phyloP scores from a whole-genome alignment of 257 asterid species.

The Nicotiana attenuata region DNA sequence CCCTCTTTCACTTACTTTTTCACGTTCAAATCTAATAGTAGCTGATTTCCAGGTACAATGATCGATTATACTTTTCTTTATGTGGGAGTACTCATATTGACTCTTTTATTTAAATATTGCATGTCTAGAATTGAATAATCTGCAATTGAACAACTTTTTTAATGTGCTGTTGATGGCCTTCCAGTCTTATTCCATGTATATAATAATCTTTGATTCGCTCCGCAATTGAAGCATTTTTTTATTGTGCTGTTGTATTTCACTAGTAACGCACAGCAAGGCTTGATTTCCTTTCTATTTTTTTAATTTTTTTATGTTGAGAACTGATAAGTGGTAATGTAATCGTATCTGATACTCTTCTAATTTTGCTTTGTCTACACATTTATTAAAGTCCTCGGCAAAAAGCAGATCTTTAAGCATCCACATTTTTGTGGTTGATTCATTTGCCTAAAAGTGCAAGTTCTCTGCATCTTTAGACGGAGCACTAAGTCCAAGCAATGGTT shows the following conservation, averaged over 20 bases:
- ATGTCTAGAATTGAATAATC: background rate
- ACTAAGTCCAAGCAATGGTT: background rate
- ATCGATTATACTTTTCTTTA: too few relatives aligned
- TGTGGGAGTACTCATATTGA: too few relatives aligned
- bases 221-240: background rate
- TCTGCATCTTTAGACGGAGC: background rate
- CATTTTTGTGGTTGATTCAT: background rate
- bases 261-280: background rate
- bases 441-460: background rate
- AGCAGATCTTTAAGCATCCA: background rate
- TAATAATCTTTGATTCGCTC: too few relatives aligned
- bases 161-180: too few relatives aligned
- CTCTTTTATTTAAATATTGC: background rate
- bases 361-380: background rate
- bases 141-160: too few relatives aligned
- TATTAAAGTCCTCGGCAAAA: background rate
- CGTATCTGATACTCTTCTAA: background rate
- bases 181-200: background rate
- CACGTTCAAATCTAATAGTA: too few relatives aligned
- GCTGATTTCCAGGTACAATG: background rate
- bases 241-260: too few relatives aligned
- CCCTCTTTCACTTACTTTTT: background rate
- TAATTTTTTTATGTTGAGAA: too few relatives aligned
- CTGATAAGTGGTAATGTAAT: background rate
- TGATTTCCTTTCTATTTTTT: background rate